Conservation (phyloP, 805 yeast species). For the Sugiyamaella smithiae region DNA sequence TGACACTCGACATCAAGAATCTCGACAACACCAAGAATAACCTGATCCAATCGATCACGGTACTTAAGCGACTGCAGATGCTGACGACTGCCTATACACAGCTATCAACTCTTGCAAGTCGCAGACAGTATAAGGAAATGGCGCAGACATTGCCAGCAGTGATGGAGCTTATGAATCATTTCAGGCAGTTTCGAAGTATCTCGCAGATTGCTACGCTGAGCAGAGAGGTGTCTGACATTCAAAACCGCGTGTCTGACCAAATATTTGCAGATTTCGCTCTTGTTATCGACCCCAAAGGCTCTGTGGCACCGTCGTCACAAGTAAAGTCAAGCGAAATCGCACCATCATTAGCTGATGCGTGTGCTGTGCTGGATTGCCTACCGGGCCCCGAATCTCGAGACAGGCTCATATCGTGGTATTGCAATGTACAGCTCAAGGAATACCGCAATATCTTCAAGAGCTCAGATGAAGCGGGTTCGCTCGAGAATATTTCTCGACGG, state of each 20-base stretch:
- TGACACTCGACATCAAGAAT: slow-evolving; percentile 74
- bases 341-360: slow-evolving; percentile 51
- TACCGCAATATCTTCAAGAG: slow-evolving; percentile 70
- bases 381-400: slow-evolving; percentile 51
- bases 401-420: slow-evolving; percentile 69
- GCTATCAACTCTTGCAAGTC: slow-evolving; percentile 46
- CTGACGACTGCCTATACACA: slow-evolving; percentile 69
- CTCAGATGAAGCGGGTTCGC: slow-evolving; percentile 89
- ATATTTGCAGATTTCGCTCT: slow-evolving; percentile 65
- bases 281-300: slow-evolving; percentile 23
- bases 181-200: slow-evolving; percentile 77
- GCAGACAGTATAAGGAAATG: slow-evolving; percentile 52
- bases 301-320: slow-evolving; percentile 6
- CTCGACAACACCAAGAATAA: slow-evolving; percentile 83
- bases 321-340: slow-evolving; percentile 8
- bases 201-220: slow-evolving; percentile 71
- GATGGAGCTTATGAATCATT: slow-evolving; percentile 65
- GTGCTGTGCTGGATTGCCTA: slow-evolving; percentile 64
- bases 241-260: slow-evolving; percentile 61
- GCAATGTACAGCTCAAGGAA: slow-evolving; percentile 66
- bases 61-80: slow-evolving; percentile 84
- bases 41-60: slow-evolving; percentile 78
- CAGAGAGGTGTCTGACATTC: slow-evolving; percentile 55
- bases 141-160: slow-evolving; percentile 65
- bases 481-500: slow-evolving; percentile 81